Conservation (phyloP, 1,139 yeast species). For the Pichia sp. region DNA sequence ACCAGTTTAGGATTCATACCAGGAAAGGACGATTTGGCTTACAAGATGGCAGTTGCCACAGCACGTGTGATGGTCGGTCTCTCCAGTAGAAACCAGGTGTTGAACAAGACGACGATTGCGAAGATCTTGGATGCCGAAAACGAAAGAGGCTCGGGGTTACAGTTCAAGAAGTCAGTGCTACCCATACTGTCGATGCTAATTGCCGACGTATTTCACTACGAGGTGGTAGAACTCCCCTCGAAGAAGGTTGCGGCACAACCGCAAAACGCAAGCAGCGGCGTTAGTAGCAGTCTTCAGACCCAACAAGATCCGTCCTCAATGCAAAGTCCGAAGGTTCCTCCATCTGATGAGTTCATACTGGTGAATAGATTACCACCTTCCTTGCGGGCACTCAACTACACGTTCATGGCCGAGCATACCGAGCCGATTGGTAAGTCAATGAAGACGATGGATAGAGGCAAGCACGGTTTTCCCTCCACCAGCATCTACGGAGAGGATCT, state of each 20-base stretch:
- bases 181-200: constrained; percentile 17
- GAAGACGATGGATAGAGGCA: constrained; percentile 14
- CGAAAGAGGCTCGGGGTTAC: constrained; percentile 26
- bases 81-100: constrained; percentile 27
- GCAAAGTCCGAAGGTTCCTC: not conserved
- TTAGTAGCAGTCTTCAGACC: not conserved
- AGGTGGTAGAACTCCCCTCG: constrained; percentile 27
- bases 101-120: constrained; percentile 27
- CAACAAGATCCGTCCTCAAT: not conserved
- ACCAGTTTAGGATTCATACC: not conserved
- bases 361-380: constrained; percentile 22
- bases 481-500: constrained; percentile 15
- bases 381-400: constrained; percentile 25
- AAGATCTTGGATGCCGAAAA: constrained; percentile 30
- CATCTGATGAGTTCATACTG: constrained; percentile 28
- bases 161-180: constrained; percentile 26
- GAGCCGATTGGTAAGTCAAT: constrained; percentile 15
- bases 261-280: not conserved
- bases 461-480: not conserved
- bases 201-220: constrained; percentile 24
- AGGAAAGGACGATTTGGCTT: constrained; percentile 10
- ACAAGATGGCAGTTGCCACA: constrained; percentile 24
- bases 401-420: constrained; percentile 17
- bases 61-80: constrained; percentile 27
- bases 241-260: constrained; percentile 4